Evolutionary conservation across 1,139 yeast species (phyloP).

Genomic region (Yamadazyma atmosphaerica): DNA sequence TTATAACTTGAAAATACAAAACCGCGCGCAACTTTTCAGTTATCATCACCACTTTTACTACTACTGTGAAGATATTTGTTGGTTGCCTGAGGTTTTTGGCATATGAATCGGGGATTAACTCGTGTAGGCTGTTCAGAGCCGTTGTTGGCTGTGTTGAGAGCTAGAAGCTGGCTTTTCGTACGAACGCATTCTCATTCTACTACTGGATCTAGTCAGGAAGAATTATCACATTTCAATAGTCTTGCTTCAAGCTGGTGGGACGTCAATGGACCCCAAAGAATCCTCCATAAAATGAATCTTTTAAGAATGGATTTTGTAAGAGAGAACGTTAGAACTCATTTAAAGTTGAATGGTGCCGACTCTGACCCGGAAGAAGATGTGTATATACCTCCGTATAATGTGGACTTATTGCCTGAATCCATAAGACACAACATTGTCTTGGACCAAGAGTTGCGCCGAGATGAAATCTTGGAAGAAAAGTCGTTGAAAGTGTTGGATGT

Average conservation of each 20-base stretch:
- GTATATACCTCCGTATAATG: constrained; percentile 77
- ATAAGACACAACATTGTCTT: constrained; percentile 47
- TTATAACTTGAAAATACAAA: neutral
- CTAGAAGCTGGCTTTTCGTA: too few relatives aligned
- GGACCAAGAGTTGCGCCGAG: constrained; percentile 49
- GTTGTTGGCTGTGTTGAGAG: neutral
- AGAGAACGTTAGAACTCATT: constrained; percentile 50
- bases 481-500: constrained; percentile 69
- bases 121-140: neutral
- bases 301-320: constrained; percentile 84
- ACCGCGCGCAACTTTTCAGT: too few relatives aligned
- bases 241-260: constrained; percentile 98
- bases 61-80: too few relatives aligned
- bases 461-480: constrained; percentile 32
- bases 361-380: constrained; percentile 46
- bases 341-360: constrained; percentile 43
- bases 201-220: constrained; percentile 46
- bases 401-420: constrained; percentile 61
- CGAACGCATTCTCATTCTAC: constrained; percentile 3
- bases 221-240: constrained; percentile 77
- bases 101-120: neutral
- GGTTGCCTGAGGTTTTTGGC: too few relatives aligned
- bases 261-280: constrained; percentile 86
- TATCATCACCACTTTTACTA: too few relatives aligned
- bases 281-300: constrained; percentile 91